Percentiles rank a stretch among this genome's conserved stretches.
Evolutionary conservation across 306 rosid species (phyloP).

Genomic region (Casuarina equisetifolia): DNA sequence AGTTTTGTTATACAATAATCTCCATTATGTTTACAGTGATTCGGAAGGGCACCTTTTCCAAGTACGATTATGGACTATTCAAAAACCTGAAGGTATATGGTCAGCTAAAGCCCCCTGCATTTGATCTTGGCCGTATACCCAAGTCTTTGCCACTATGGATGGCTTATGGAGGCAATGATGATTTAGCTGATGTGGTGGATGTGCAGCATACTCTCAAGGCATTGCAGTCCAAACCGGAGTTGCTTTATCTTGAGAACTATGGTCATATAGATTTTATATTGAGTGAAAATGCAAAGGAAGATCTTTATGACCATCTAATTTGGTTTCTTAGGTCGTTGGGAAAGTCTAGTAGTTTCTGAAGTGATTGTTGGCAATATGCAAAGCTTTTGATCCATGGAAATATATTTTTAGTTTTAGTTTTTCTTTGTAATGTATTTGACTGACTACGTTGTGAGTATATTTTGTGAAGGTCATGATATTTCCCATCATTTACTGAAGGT

Average conservation of each 20-base stretch:
- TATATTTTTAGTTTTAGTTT: neutral
- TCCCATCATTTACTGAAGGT: neutral
- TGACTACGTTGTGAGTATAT: neutral
- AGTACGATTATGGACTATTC: conserved; percentile 77
- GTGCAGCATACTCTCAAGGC: conserved; percentile 63
- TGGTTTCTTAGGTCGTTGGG: conserved; percentile 45
- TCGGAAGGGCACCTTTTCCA: conserved; percentile 75
- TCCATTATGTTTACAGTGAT: conserved; percentile 61
- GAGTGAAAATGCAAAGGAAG: conserved; percentile 67
- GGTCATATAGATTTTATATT: conserved; percentile 85
- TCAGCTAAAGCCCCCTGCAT: conserved; percentile 65
- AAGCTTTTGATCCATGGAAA: neutral
- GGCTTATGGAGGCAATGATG: conserved; percentile 88
- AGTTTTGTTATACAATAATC: conserved; percentile 18
- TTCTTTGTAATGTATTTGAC: neutral
- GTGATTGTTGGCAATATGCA: neutral
- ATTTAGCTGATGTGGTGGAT: conserved; percentile 66
- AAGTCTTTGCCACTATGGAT: conserved; percentile 85
- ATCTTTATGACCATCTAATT: conserved; percentile 70
- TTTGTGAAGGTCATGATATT: neutral
- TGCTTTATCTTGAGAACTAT: conserved; percentile 76
- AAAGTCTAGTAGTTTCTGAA: conserved; percentile 36
- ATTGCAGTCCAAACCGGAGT: conserved; percentile 65
- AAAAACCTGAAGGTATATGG: conserved; percentile 71
- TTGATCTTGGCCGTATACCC: conserved; percentile 72